Conservation (phyloP, 164 flowering plant species). For the Berberis vulgaris region DNA sequence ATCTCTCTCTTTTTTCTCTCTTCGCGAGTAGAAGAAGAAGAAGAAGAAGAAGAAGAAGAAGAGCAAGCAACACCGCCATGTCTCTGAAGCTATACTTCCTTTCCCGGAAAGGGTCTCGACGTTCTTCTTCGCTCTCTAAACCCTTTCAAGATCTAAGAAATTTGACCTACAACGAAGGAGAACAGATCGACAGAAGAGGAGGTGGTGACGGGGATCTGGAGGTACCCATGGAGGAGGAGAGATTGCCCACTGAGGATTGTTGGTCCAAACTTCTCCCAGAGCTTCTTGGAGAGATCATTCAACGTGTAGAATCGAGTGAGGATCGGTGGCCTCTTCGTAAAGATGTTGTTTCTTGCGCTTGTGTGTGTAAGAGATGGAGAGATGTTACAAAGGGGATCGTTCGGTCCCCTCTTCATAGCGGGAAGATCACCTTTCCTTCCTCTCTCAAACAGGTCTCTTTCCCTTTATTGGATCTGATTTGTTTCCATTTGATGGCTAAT, state of each 20-base stretch:
- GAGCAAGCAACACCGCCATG: too few species aligned
- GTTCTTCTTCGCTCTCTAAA: too few species aligned
- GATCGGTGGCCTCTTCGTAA: constrained; percentile 65
- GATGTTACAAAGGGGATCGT: constrained; percentile 29
- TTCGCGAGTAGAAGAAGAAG: too few species aligned
- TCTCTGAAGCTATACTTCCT: too few species aligned
- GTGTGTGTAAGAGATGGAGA: constrained; percentile 85
- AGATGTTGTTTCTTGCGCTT: constrained; percentile 71
- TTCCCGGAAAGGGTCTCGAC: too few species aligned
- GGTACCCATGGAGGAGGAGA: not conserved
- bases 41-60: too few species aligned
- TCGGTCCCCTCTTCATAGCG: constrained; percentile 20
- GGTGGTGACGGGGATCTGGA: not conserved
- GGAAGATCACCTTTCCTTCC: constrained; percentile 68
- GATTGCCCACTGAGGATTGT: not conserved
- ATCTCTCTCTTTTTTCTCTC: too few species aligned
- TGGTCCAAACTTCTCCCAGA: constrained; percentile 1
- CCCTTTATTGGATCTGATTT: not conserved
- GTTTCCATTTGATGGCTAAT: not conserved
- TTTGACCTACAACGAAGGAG: not conserved
- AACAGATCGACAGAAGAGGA: not conserved
- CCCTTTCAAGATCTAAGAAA: too few species aligned
- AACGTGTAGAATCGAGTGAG: constrained; percentile 54
- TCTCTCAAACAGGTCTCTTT: constrained; percentile 69
- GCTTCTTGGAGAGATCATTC: constrained; percentile 29